Base-by-base conservation (phyloP, 2,329 filamentous ascomycete species). In the Diplodia corticola region DNA sequence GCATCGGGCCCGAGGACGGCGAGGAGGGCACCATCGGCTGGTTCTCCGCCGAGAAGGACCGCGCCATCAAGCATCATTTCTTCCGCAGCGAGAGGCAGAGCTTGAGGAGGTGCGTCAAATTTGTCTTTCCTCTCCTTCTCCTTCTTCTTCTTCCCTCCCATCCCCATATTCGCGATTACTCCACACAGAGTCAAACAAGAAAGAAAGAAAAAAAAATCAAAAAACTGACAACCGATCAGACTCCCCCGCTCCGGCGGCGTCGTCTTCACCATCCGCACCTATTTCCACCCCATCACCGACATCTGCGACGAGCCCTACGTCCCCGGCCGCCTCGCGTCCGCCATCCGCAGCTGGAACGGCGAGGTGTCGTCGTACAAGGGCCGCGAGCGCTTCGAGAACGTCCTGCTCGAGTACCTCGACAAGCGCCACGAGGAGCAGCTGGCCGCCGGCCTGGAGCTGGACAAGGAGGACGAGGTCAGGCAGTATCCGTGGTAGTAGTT, bases 311-410 rank as follows among this genome's bases (percentile, higher is more conserved):
- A 94, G 78, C 86, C 88, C 20, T 91, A 91, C 74, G 91, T 96
- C 0, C 91, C 92, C 0, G 91, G 92, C 0, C 78, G 92, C 37
- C 76, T 96, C 72, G 92, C 92, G 2, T 91, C 89, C 71, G 91
- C 91, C 5, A 80, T 96, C 4, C 81, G 92, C 46, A 94, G 91
- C 75, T 95, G 92, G 92, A 91, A 89, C 0, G 87, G 89, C 50
- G 88, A 92, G 78, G 91, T 95, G 7, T 85, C 85, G 17, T 80
- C 80, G 70, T 96, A 96, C 75, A 95, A 95, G 79, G 91, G 92
- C 0, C 87, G 84, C 73, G 89, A 91, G 70, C 86, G 84, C 79
- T 96, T 93, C 76, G 85, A 83, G 22, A 86, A 89, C 28, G 88
- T 94, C 0, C 71, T 96, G 73, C 77, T 96, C 68, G 88, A 92